Evolutionary conservation across 257 asterid species (phyloP).

Genomic region (Fraxinus excelsior): DNA sequence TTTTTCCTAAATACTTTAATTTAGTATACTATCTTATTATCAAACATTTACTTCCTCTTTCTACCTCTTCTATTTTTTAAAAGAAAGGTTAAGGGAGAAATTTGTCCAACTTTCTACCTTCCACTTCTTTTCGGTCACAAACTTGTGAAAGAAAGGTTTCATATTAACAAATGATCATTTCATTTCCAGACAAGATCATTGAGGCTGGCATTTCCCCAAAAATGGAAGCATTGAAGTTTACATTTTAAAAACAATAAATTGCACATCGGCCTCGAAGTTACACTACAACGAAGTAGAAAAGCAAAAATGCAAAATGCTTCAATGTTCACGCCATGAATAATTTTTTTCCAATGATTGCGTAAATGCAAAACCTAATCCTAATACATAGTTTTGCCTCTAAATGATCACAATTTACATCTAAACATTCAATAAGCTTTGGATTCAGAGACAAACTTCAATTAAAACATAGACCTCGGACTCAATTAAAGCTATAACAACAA

Average conservation of each 20-base stretch:
- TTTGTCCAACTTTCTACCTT: neutral
- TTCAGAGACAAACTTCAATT: neutral
- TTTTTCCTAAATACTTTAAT: neutral
- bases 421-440: neutral
- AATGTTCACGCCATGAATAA: neutral
- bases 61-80: no score
- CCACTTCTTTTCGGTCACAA: neutral
- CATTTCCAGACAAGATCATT: neutral
- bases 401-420: neutral
- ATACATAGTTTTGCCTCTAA: neutral
- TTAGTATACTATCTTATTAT: neutral
- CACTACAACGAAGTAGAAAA: neutral
- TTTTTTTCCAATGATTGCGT: neutral
- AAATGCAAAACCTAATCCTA: neutral
- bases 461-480: neutral
- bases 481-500: no score
- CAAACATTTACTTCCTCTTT: neutral
- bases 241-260: slow-evolving; percentile 4
- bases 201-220: neutral
- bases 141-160: neutral
- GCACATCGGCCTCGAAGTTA: neutral
- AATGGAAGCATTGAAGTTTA: neutral
- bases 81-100: no score
- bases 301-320: neutral
- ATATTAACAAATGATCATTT: neutral